These are phyloP conservation scores for Amanita polypyramis DNA, from an alignment of 768 basidiomycete species.

Conservation along the genomic window DNA sequence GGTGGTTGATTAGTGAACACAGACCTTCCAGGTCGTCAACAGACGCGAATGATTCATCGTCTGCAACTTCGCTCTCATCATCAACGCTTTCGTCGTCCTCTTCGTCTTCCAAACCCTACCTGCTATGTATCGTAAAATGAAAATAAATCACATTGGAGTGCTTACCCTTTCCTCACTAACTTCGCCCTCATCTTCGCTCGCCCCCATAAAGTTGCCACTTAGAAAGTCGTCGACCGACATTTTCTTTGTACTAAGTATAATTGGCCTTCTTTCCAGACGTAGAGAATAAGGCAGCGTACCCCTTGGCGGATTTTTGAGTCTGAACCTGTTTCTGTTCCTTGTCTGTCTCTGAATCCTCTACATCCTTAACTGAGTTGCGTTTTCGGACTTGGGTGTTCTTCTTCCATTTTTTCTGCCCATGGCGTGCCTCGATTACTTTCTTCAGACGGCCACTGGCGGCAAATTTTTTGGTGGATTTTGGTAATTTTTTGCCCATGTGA, in stretches of 20 bases:
- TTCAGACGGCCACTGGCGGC: constrained; percentile 82
- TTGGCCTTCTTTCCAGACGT: not conserved
- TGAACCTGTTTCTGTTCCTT: constrained; percentile 20
- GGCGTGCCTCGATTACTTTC: constrained; percentile 74
- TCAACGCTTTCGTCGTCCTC: constrained; percentile 24
- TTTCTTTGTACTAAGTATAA: constrained; percentile 25
- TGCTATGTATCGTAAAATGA: constrained; percentile 5
- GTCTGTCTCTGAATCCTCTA: constrained; percentile 7
- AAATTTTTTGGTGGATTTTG: constrained; percentile 82
- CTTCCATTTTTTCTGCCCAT: constrained; percentile 67
- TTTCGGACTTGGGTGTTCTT: constrained; percentile 61
- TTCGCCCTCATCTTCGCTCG: constrained; percentile 36
- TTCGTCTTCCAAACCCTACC: constrained; percentile 17
- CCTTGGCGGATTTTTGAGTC: constrained; percentile 7
- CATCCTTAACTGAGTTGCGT: constrained; percentile 22
- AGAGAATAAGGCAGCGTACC: constrained; percentile 8
- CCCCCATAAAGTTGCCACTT: constrained; percentile 63
- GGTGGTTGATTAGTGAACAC: constrained; percentile 6
- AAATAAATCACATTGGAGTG: not conserved
- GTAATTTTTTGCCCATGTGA: constrained; percentile 40
- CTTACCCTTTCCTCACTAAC: constrained; percentile 24
- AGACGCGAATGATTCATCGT: constrained; percentile 63
- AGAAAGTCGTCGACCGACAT: constrained; percentile 77
- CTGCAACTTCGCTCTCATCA: constrained; percentile 23
- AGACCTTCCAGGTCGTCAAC: constrained; percentile 64